These are phyloP conservation scores for Nannochloris sp. DNA, from an alignment of 139 green algal species.

Conservation along the genomic window DNA sequence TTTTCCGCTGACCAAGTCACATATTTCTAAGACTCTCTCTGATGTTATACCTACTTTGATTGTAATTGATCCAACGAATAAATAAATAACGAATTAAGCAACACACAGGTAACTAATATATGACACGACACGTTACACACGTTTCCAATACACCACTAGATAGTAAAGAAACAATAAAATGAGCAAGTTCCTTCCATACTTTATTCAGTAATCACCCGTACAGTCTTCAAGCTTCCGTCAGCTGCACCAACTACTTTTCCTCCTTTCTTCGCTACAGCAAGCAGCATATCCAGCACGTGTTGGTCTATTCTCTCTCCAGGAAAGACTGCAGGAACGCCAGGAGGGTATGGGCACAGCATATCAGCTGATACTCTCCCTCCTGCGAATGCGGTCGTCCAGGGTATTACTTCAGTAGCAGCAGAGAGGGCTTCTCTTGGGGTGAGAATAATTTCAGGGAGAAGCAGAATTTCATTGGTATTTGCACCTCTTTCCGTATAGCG, in stretches of 20 bases:
- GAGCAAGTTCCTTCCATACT: too few relatives aligned
- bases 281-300: conserved; percentile 27
- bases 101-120: too few relatives aligned
- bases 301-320: conserved; percentile 65
- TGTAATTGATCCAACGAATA: too few relatives aligned
- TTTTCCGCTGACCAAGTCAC: too few relatives aligned
- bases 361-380: conserved; percentile 55
- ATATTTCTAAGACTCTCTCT: too few relatives aligned
- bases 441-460: neutral
- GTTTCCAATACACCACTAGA: too few relatives aligned
- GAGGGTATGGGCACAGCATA: conserved; percentile 83
- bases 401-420: conserved; percentile 18
- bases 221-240: conserved; percentile 26
- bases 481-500: too few relatives aligned
- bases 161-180: too few relatives aligned
- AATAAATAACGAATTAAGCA: too few relatives aligned
- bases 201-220: conserved; percentile 11
- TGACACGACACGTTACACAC: too few relatives aligned
- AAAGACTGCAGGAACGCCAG: conserved; percentile 69
- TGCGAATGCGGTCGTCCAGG: neutral
- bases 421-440: conserved; percentile 55
- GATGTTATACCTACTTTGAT: too few relatives aligned
- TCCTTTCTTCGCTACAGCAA: conserved; percentile 23
- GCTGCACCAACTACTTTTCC: conserved; percentile 47
- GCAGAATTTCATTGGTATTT: neutral